phyloP scores from a whole-genome alignment of 208 protist genomes.

The Zelonia costaricensis region DNA sequence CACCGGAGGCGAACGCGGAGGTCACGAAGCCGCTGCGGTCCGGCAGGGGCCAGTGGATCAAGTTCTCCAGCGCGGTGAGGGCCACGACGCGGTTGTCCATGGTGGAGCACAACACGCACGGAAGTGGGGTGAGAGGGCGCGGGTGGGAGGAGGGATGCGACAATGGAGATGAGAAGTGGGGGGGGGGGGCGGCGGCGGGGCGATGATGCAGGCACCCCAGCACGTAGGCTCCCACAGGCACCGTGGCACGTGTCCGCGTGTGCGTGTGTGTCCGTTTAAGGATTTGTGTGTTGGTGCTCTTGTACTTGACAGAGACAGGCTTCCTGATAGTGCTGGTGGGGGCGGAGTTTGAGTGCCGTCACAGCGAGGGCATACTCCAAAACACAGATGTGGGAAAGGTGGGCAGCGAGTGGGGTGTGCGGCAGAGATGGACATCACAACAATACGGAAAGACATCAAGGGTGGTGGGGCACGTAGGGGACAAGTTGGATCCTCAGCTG shows the following conservation, averaged over 20 bases:
- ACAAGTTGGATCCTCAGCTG: too few species aligned
- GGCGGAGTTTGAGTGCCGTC: too few species aligned
- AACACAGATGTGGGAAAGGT: too few species aligned
- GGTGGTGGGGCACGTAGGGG: too few species aligned
- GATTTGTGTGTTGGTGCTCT: neutral
- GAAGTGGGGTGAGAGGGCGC: neutral
- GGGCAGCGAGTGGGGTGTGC: too few species aligned
- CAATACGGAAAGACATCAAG: too few species aligned
- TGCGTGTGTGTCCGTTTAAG: constrained; percentile 1
- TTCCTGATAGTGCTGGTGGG: neutral
- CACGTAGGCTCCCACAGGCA: neutral
- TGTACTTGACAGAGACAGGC: constrained; percentile 5
- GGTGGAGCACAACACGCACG: neutral
- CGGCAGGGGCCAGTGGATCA: constrained; percentile 70
- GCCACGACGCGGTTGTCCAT: constrained; percentile 73
- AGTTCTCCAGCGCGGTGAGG: constrained; percentile 74
- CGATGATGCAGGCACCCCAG: neutral
- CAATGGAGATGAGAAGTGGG: neutral
- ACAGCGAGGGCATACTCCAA: too few species aligned
- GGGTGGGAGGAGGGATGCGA: neutral
- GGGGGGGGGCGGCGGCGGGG: too few species aligned
- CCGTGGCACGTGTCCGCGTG: neutral
- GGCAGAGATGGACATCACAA: neutral
- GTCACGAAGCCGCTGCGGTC: constrained; percentile 28
- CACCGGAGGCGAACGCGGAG: neutral